Percentiles rank a stretch among this genome's conserved stretches.
phyloP scores from a whole-genome alignment of 306 rosid species.

The Malus sieversii region DNA sequence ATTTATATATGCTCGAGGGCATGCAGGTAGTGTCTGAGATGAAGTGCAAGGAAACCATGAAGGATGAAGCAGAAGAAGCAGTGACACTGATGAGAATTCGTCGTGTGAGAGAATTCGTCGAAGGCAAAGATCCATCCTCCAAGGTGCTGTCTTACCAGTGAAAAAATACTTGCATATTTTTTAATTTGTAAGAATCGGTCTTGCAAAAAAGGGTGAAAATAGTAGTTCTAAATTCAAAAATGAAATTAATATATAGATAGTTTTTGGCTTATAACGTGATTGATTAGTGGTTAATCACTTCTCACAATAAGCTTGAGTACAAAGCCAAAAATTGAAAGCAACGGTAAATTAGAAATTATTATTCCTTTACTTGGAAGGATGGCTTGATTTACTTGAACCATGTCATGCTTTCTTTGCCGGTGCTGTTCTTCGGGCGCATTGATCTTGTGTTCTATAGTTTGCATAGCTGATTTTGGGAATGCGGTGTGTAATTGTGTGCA shows the following conservation, averaged over 20 bases:
- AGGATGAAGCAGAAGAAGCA: neutral
- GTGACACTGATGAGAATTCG: neutral
- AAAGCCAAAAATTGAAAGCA: neutral
- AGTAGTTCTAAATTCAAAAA: neutral
- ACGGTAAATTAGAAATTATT: too few species aligned
- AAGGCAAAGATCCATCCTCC: neutral
- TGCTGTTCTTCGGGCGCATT: too few species aligned
- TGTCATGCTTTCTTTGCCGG: neutral
- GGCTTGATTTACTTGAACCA: neutral
- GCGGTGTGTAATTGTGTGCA: slow-evolving; percentile 8
- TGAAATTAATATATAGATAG: neutral
- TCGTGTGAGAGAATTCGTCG: neutral
- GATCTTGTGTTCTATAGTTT: neutral
- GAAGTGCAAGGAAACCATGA: too few species aligned
- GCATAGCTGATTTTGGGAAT: neutral
- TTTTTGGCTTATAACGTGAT: neutral
- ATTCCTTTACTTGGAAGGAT: too few species aligned
- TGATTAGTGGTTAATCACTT: neutral
- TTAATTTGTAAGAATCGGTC: neutral
- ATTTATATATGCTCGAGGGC: too few species aligned
- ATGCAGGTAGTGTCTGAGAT: too few species aligned
- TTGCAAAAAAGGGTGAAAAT: too few species aligned
- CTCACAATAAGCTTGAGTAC: neutral
- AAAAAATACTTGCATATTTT: neutral
- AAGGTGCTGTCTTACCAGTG: neutral